These are phyloP conservation scores for Diplogelasinospora grovesii DNA, from an alignment of 495 filamentous ascomycete genomes.

Conservation along the genomic window DNA sequence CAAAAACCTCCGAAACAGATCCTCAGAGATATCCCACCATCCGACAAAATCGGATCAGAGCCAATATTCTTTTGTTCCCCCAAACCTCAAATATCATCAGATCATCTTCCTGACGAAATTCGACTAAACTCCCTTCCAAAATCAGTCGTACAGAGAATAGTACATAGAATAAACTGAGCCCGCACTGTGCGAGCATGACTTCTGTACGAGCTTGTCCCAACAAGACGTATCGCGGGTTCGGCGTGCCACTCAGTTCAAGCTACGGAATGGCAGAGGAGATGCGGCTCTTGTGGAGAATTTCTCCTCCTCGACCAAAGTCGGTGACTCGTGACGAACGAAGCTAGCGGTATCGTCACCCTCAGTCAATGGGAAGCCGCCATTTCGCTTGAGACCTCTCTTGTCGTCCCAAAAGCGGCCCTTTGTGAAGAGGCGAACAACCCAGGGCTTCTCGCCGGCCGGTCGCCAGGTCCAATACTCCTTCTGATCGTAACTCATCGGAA, in stretches of 20 bases:
- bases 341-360: slow-evolving; percentile 4
- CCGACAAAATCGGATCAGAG: too few species aligned
- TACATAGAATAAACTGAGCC: too few species aligned
- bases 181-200: too few species aligned
- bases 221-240: not conserved
- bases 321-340: not conserved
- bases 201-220: not conserved
- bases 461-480: slow-evolving; percentile 73
- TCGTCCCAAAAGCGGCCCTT: slow-evolving; percentile 11
- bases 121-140: too few species aligned
- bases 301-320: not conserved
- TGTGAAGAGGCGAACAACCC: slow-evolving; percentile 23
- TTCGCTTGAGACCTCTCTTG: not conserved
- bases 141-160: too few species aligned
- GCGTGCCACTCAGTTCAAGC: too few species aligned
- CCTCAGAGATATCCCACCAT: too few species aligned
- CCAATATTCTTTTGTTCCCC: too few species aligned
- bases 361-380: slow-evolving; percentile 6
- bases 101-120: too few species aligned
- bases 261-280: not conserved
- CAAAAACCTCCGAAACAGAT: too few species aligned
- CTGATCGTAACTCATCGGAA: slow-evolving; percentile 63
- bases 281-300: not conserved
- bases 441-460: slow-evolving; percentile 24
- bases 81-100: too few species aligned